Base-by-base conservation (phyloP, 352 stramenopile genomes). In the Phytophthora uliginosa region DNA sequence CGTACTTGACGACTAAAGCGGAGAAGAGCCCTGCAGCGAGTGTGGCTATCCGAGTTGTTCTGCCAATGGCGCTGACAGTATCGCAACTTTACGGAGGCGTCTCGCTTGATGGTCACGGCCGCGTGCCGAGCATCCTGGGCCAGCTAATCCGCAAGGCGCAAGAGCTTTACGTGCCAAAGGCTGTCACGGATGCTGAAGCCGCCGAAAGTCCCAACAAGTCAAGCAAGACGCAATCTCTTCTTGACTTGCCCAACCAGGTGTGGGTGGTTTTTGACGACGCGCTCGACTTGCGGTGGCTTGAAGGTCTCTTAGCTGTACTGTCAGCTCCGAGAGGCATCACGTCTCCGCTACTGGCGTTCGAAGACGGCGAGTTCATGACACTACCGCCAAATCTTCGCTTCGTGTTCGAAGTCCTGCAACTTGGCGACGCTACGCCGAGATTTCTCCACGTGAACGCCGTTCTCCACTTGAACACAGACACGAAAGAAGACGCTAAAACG, bases 381-480 rank as follows among this genome's bases (percentile, higher is more conserved):
- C 42, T 90, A 1, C 84, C 87, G 2, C 83, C 86, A 3, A 92
- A 93, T 24, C 26, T 95, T 15, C 85, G 78, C 0, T 81, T 95
- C 26, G 2, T 90, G 0, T 93, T 94, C 33, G 88, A 95, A 60
- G 77, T 83, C 0, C 51, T 86, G 10, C 66, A 73, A 3, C 61
- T 91, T 22, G 40, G 60, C 0, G 33, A 85, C 40, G 82, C 74
- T 0, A 84, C 80, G 3, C 82, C 84, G 0, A 63, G 24, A 8
- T 63, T 87, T 24, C 42, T 89, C 7, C 48, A 76, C 4, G 53
- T 65, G 28, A 83, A 70, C 45, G 42, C 67, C 0, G 70, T 91
- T 12, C 50, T 91, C 0, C 51, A 64, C 6, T 52, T 86, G 7
- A 51, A 55, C 24, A 26, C 12, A 7, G 51, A 58, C 9, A 53